These are phyloP conservation scores for Gossypium schwendimanii DNA, from an alignment of 441 rosid species.

Conservation along the genomic window DNA sequence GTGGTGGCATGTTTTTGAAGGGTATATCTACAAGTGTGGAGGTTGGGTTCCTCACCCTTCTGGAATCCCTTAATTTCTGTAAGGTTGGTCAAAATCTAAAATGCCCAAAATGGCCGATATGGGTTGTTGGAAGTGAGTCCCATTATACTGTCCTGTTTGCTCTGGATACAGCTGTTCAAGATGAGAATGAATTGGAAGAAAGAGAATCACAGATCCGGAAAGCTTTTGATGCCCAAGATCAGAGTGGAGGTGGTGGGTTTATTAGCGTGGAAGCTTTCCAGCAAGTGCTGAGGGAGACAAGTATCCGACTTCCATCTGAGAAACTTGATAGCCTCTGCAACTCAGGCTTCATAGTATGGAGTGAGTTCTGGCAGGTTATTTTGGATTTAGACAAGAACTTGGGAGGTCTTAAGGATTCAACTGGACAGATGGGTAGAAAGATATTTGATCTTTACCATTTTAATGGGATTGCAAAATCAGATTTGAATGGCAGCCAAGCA, in stretches of 20 bases:
- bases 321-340: slow-evolving; percentile 64
- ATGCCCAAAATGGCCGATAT: slow-evolving; percentile 93
- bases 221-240: slow-evolving; percentile 89
- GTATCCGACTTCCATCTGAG: slow-evolving; percentile 55
- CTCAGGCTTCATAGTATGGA: slow-evolving; percentile 87
- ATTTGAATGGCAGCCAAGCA: slow-evolving; percentile 59
- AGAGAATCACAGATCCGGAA: slow-evolving; percentile 80
- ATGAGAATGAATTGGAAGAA: slow-evolving; percentile 87
- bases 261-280: slow-evolving; percentile 88
- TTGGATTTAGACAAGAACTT: slow-evolving; percentile 63
- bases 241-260: slow-evolving; percentile 98
- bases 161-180: slow-evolving; percentile 73
- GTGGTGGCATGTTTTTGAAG: slow-evolving; percentile 84
- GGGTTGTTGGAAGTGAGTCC: slow-evolving; percentile 98
- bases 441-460: slow-evolving; percentile 89
- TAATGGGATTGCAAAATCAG: slow-evolving; percentile 94
- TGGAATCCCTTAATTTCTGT: slow-evolving; percentile 90
- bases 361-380: slow-evolving; percentile 90
- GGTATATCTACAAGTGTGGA: slow-evolving; percentile 75
- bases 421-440: slow-evolving; percentile 93
- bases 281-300: slow-evolving; percentile 63
- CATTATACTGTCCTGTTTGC: slow-evolving; percentile 94
- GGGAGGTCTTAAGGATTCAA: slow-evolving; percentile 85
- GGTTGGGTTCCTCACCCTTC: slow-evolving; percentile 90
- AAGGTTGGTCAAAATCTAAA: slow-evolving; percentile 90